Evolutionary conservation across 31 red algal species (phyloP).

Genomic region (Asparagopsis taxiformis): DNA sequence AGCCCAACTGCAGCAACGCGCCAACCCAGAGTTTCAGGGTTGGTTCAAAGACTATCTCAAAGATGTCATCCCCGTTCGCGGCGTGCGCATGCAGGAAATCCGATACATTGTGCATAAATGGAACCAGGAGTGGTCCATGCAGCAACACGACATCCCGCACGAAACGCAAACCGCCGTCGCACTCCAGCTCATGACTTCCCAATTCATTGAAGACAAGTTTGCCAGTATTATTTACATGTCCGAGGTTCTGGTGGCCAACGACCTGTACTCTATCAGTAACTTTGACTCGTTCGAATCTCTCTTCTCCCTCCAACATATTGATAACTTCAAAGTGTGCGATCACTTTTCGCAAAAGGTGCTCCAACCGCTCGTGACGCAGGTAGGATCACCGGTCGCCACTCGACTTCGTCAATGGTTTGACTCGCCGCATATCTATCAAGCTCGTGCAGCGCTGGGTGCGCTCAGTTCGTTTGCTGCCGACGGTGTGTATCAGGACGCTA

Average conservation of each 20-base stretch:
- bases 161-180: slow-evolving; percentile 5
- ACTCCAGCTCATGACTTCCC: slow-evolving; percentile 25
- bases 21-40: slow-evolving; percentile 1
- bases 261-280: neutral
- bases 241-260: slow-evolving; percentile 25
- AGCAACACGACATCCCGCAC: slow-evolving; percentile 7
- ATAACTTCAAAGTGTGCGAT: slow-evolving; percentile 35
- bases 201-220: slow-evolving; percentile 48
- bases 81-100: slow-evolving; percentile 49
- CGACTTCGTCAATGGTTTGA: slow-evolving; percentile 25
- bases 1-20: slow-evolving; percentile 12
- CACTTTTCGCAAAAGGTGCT: slow-evolving; percentile 34
- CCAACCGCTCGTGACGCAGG: slow-evolving; percentile 18
- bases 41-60: slow-evolving; percentile 32
- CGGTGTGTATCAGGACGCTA: slow-evolving; percentile 41
- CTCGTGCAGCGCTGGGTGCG: slow-evolving; percentile 34
- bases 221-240: slow-evolving; percentile 41
- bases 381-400: slow-evolving; percentile 3
- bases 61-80: slow-evolving; percentile 17
- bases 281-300: slow-evolving; percentile 24
- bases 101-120: slow-evolving; percentile 32
- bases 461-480: slow-evolving; percentile 28
- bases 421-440: slow-evolving; percentile 17
- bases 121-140: slow-evolving; percentile 20
- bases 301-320: slow-evolving; percentile 18